Conservation (phyloP, 2,329 filamentous ascomycete genomes). For the Paecilomyces sp. region DNA sequence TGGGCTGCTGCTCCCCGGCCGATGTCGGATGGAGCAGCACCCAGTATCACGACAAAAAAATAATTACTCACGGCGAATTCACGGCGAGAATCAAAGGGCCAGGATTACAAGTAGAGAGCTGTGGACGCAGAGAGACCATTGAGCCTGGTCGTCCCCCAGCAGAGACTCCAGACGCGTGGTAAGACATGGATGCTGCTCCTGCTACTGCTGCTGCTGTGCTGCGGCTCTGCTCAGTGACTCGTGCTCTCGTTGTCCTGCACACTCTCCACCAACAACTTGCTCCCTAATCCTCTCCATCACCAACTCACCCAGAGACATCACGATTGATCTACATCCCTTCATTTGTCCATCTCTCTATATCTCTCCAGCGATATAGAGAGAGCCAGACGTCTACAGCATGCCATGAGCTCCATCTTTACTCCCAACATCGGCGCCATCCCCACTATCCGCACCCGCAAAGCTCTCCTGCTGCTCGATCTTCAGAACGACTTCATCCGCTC, state of each 20-base stretch:
- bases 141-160: background rate
- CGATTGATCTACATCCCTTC: background rate
- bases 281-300: background rate
- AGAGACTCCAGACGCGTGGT: background rate
- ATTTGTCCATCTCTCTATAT: background rate
- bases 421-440: slow-evolving; percentile 20
- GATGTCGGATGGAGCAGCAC: slow-evolving; percentile 10
- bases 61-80: no score
- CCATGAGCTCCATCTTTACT: slow-evolving; percentile 7
- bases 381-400: background rate
- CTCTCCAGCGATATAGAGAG: background rate
- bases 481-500: slow-evolving; percentile 81
- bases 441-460: slow-evolving; percentile 54
- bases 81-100: no score
- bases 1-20: slow-evolving; percentile 18
- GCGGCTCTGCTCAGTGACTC: background rate
- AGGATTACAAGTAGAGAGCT: background rate
- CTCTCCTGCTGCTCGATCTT: slow-evolving; percentile 75
- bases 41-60: no score
- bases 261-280: background rate
- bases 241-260: background rate
- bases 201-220: background rate
- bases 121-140: background rate
- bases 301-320: background rate
- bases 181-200: background rate